These are phyloP conservation scores for Pythium angustatum DNA, from an alignment of 352 stramenopile genomes.

Conservation along the genomic window DNA sequence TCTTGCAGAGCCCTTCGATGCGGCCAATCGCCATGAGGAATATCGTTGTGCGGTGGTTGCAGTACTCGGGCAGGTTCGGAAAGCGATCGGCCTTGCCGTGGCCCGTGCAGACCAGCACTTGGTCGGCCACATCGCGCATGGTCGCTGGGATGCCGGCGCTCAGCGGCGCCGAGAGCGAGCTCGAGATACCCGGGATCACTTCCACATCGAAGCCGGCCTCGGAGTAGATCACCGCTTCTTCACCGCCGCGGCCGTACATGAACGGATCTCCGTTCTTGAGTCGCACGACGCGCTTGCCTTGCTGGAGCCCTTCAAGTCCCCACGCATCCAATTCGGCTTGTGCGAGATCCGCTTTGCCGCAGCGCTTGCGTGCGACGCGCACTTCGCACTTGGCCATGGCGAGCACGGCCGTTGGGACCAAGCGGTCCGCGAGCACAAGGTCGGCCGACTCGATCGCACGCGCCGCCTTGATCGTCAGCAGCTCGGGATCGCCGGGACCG, in stretches of 20 bases:
- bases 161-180: slow-evolving; percentile 92
- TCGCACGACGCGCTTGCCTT: slow-evolving; percentile 92
- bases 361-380: slow-evolving; percentile 92
- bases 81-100: slow-evolving; percentile 92
- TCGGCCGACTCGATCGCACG: slow-evolving; percentile 84
- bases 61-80: slow-evolving; percentile 94
- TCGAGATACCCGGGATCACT: slow-evolving; percentile 93
- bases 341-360: slow-evolving; percentile 93
- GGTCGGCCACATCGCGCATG: slow-evolving; percentile 94
- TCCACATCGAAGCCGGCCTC: slow-evolving; percentile 77
- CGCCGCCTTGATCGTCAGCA: slow-evolving; percentile 93
- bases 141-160: slow-evolving; percentile 95
- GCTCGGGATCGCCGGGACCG: slow-evolving; percentile 92
- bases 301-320: slow-evolving; percentile 81
- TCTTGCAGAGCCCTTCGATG: slow-evolving; percentile 84
- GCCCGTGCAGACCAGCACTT: slow-evolving; percentile 92
- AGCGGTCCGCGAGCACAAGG: slow-evolving; percentile 93
- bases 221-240: slow-evolving; percentile 90
- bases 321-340: slow-evolving; percentile 95
- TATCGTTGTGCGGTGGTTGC: slow-evolving; percentile 94
- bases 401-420: slow-evolving; percentile 92
- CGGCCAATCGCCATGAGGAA: slow-evolving; percentile 98
- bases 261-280: slow-evolving; percentile 98
- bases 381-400: slow-evolving; percentile 88
- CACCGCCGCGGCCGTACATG: slow-evolving; percentile 94